Percentiles rank a stretch among this genome's conserved stretches.
These are phyloP conservation scores for Angomonas deanei DNA, from an alignment of 208 protist species.

Conservation along the genomic window DNA sequence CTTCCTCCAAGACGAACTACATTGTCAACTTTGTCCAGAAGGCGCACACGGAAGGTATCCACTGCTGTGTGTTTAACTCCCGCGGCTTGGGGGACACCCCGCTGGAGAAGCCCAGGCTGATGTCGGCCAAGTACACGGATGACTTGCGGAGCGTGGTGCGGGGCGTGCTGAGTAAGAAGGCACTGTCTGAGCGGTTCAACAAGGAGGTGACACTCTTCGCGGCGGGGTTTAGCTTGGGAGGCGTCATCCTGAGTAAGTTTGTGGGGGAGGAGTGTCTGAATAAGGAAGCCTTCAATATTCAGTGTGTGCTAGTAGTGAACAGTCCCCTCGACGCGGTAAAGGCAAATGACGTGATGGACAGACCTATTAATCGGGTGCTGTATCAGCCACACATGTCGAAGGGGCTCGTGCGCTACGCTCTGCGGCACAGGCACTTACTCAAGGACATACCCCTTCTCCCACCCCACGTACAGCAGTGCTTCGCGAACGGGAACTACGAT, in stretches of 20 bases:
- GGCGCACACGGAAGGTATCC: conserved; percentile 35
- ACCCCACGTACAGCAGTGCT: conserved; percentile 20
- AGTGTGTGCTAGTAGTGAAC: conserved; percentile 49
- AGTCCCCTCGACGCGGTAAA: conserved; percentile 48
- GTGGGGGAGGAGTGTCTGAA: conserved; percentile 37
- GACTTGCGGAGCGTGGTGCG: conserved; percentile 43
- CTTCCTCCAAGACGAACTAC: conserved; percentile 70
- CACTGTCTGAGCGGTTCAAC: conserved; percentile 24
- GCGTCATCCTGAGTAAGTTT: conserved; percentile 63
- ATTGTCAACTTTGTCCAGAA: conserved; percentile 53
- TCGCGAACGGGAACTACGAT: conserved; percentile 17
- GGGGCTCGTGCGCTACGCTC: conserved; percentile 34
- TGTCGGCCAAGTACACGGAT: conserved; percentile 59
- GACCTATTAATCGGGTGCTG: conserved; percentile 13
- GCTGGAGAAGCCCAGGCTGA: conserved; percentile 51
- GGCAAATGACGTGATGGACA: conserved; percentile 24
- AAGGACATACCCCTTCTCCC: conserved; percentile 26
- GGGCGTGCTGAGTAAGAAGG: conserved; percentile 17
- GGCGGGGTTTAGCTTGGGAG: conserved; percentile 71
- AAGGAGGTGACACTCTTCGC: conserved; percentile 24
- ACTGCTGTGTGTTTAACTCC: conserved; percentile 66
- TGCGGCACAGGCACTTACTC: conserved; percentile 43
- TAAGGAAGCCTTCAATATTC: conserved; percentile 13
- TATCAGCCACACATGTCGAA: conserved; percentile 56
- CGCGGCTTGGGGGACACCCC: conserved; percentile 68